Evolutionary conservation across 78 protist species (phyloP).

Genomic region (Paulinella micropora): DNA sequence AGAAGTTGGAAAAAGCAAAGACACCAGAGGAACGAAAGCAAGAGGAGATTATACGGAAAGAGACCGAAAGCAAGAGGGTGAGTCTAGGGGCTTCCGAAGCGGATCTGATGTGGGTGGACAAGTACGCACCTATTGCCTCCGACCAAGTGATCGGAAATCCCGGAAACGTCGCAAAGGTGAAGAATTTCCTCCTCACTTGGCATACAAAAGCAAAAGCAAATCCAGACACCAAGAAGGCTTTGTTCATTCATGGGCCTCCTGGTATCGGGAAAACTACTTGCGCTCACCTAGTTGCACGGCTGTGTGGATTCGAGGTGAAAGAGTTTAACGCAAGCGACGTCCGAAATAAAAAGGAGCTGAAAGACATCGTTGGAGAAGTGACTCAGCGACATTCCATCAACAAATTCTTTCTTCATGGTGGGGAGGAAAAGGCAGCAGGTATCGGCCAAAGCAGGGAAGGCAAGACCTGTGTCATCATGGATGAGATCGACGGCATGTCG

Average conservation of each 20-base stretch:
- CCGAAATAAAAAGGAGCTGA: slow-evolving; percentile 10
- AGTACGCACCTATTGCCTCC: slow-evolving; percentile 3
- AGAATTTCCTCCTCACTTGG: not conserved
- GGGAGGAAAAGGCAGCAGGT: not conserved
- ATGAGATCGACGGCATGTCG: slow-evolving; percentile 49
- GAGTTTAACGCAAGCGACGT: slow-evolving; percentile 37
- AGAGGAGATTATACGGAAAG: too few species aligned
- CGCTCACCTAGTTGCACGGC: slow-evolving; percentile 4
- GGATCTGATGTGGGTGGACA: slow-evolving; percentile 13
- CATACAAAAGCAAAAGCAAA: not conserved
- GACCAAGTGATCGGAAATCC: slow-evolving; percentile 18
- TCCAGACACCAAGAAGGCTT: not conserved
- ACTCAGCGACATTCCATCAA: not conserved
- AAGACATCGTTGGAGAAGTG: not conserved
- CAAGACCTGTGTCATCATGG: slow-evolving; percentile 18
- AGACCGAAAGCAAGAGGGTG: too few species aligned
- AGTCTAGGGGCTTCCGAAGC: too few species aligned
- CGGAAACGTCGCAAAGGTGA: not conserved
- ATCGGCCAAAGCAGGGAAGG: not conserved
- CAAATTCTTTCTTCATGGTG: slow-evolving; percentile 15
- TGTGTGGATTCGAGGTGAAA: slow-evolving; percentile 1
- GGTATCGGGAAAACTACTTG: slow-evolving; percentile 44
- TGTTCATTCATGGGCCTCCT: slow-evolving; percentile 20
- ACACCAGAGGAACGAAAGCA: too few species aligned
- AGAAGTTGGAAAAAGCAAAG: too few species aligned